Conservation (phyloP, 148 eudicot species). For the Rhododendron ferrugineum region DNA sequence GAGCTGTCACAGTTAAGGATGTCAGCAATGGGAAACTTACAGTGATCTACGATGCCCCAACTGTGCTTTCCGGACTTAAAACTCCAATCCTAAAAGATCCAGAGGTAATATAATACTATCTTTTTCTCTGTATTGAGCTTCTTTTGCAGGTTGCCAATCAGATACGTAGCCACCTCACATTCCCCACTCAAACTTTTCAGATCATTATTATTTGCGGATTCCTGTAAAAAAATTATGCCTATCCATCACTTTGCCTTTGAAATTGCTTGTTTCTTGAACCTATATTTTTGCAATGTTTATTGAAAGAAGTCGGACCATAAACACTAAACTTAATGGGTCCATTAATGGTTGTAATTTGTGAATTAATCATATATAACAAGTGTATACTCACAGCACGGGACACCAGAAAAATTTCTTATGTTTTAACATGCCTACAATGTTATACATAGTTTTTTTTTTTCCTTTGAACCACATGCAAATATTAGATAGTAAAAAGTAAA, state of each 20-base stretch:
- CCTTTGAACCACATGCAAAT: neutral
- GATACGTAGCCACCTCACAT: neutral
- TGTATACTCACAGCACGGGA: neutral
- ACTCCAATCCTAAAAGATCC: constrained; percentile 48
- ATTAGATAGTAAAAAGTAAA: too few species aligned
- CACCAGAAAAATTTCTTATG: neutral
- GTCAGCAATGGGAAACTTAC: constrained; percentile 29
- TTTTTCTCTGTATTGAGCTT: neutral
- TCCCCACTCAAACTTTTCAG: neutral
- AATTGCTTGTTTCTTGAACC: neutral
- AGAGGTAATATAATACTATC: constrained; percentile 35
- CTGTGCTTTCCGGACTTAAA: constrained; percentile 46
- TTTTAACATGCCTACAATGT: neutral
- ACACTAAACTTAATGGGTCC: neutral
- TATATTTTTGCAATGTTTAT: neutral
- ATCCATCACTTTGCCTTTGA: neutral
- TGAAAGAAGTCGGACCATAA: neutral
- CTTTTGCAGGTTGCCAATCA: neutral
- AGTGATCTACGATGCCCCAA: constrained; percentile 55
- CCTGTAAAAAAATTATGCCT: neutral
- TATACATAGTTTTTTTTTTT: too few species aligned
- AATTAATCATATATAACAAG: neutral
- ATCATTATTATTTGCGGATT: neutral
- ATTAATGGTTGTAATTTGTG: neutral
- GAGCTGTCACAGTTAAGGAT: constrained; percentile 53